These are phyloP conservation scores for Chaetomiaceae sp. DNA, from an alignment of 2,329 filamentous ascomycete species.

Conservation along the genomic window DNA sequence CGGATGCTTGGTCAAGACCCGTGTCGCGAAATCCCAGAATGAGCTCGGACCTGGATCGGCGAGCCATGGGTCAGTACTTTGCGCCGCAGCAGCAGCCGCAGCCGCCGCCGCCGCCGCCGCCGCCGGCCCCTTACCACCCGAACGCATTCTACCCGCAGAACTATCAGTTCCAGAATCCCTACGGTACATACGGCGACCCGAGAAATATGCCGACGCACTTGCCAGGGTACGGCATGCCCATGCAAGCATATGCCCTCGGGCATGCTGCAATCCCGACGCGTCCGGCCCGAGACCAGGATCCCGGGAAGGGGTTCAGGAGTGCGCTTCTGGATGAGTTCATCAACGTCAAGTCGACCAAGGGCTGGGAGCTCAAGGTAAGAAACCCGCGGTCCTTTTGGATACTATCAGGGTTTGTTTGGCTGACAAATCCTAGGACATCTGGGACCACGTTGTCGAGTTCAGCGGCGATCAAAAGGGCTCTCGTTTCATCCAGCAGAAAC, in stretches of 20 bases:
- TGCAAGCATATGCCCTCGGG: constrained; percentile 24
- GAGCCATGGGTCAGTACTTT: constrained; percentile 32
- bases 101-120: too few relatives aligned
- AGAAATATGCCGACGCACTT: constrained; percentile 33
- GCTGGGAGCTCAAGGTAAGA: constrained; percentile 71
- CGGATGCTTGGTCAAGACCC: constrained; percentile 38
- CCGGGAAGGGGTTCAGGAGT: constrained; percentile 19
- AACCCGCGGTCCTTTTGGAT: too few relatives aligned
- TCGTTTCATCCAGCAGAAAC: constrained; percentile 88
- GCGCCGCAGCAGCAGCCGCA: constrained; percentile 23
- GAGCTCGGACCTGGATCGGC: constrained; percentile 29
- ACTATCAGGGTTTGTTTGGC: too few relatives aligned
- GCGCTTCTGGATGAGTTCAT: constrained; percentile 72
- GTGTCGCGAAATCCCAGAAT: constrained; percentile 31
- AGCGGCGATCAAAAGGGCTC: constrained; percentile 94
- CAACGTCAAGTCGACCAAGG: constrained; percentile 64
- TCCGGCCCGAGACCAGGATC: constrained; percentile 51
- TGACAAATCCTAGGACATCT: constrained; percentile 59
- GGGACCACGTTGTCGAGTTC: constrained; percentile 84
- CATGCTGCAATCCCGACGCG: constrained; percentile 15
- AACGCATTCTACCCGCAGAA: constrained; percentile 32
- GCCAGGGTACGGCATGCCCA: constrained; percentile 31
- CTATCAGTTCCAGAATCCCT: constrained; percentile 37
- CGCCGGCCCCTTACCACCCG: constrained; percentile 30
- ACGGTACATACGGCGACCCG: constrained; percentile 34